Evolutionary conservation across 2,329 filamentous ascomycete genomes (phyloP), one percentile per base, ranked within the genome.

Genomic region (Grosmannia serpens): DNA sequence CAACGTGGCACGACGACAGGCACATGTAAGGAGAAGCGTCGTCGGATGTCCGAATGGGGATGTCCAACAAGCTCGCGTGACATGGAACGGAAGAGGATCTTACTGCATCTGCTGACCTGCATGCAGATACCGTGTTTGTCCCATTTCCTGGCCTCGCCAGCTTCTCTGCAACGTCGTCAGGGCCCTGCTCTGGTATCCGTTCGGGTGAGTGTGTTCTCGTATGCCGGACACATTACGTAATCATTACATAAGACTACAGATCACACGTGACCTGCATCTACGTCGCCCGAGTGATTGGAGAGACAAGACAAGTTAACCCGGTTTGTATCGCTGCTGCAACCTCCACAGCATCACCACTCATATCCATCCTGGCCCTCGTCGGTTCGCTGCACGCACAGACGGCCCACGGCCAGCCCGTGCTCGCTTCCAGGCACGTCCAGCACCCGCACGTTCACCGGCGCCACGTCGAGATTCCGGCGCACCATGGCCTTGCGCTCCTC

Each of bases 131-230:
- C 59, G 72, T 78, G 54, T 76, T 77, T 41, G 62, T 76, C 31
- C 68, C 71, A 10, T 76, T 77, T 5, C 33, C 17, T 20, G 4
- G 4, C 10, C 20, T 38, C n/a, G 20, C n/a, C n/a, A n/a, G n/a
- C n/a, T n/a, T n/a, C n/a, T n/a, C 33, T 78, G 76, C 75, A 75
- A 78, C 62, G 2, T 73, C 4, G 8, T 77, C 49, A 75, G 77
- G 64, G 61, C 73, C 1, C 26, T 70, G 7, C 63, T 69, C 31
- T 77, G 75, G 75, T 59, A 47, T 24, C n/a, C 53, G 17, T 53
- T 56, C 26, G 31, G 74, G 74, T 77, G 69, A 63, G 73, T 62
- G 13, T 54, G 52, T 31, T 38, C n/a, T n/a, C 46, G 10, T 13
- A 7, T 13, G 10, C 33, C 10, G 6, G n/a, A n/a, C n/a, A n/a